phyloP scores from a whole-genome alignment of 148 eudicot species.

The Oxyria digyna region DNA sequence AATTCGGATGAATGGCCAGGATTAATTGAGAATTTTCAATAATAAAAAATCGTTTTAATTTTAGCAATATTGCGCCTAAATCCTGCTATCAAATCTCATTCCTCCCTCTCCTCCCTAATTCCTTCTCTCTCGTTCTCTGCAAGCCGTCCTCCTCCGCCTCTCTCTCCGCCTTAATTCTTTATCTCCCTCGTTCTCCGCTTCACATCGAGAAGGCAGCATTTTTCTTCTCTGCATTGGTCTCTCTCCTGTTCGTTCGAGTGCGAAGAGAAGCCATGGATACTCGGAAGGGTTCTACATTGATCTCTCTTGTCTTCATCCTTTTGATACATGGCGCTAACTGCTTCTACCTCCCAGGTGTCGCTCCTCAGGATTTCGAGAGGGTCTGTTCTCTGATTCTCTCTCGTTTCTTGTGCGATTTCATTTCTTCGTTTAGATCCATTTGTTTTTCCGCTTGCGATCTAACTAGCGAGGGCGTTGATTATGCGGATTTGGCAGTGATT shows the following conservation, averaged over 20 bases:
- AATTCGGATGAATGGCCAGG: too few species aligned
- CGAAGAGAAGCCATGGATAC: conserved; percentile 21
- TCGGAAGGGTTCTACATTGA: conserved; percentile 16
- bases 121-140: too few species aligned
- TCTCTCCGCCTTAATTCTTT: too few species aligned
- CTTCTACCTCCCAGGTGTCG: conserved; percentile 44
- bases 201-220: too few species aligned
- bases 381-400: conserved; percentile 12
- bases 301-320: conserved; percentile 14
- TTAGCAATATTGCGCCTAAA: too few species aligned
- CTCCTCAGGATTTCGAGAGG: conserved; percentile 46
- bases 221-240: background rate
- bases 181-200: too few species aligned
- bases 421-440: background rate
- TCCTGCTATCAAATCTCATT: too few species aligned
- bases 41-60: too few species aligned
- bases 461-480: background rate
- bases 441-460: background rate
- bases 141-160: too few species aligned
- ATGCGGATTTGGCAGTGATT: background rate
- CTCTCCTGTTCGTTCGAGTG: conserved; percentile 3
- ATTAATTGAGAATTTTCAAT: too few species aligned
- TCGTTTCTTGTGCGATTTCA: background rate
- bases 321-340: conserved; percentile 20
- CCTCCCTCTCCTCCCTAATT: too few species aligned